Percentiles rank a stretch among this genome's conserved stretches.
phyloP scores from a whole-genome alignment of 2,329 filamentous ascomycete species.

The Stagonosporopsis cucurbitacearum region DNA sequence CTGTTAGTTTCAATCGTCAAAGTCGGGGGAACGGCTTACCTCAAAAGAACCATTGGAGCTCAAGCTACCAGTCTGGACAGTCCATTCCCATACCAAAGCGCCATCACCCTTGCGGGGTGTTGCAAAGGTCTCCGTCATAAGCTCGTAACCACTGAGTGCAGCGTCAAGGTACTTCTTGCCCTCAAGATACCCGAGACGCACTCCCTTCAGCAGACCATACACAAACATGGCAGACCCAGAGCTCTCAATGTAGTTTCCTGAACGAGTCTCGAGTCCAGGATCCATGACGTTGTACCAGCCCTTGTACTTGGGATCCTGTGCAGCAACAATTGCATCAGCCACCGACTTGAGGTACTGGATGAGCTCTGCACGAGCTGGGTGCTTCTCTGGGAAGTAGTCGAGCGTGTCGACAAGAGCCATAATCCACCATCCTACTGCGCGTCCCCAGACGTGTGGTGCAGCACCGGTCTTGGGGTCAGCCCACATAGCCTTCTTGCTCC shows the following conservation, averaged over 20 bases:
- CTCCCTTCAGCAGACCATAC: conserved; percentile 58
- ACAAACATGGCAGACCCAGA: conserved; percentile 65
- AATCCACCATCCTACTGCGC: conserved; percentile 61
- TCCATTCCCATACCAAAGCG: conserved; percentile 19
- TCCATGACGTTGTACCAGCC: conserved; percentile 66
- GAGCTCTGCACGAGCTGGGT: conserved; percentile 32
- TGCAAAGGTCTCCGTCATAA: conserved; percentile 19
- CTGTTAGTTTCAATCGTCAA: background rate
- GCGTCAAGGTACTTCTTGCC: conserved; percentile 15
- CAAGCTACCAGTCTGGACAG: conserved; percentile 20
- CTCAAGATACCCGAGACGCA: conserved; percentile 14
- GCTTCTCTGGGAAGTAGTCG: conserved; percentile 35
- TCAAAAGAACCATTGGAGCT: conserved; percentile 22
- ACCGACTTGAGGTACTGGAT: conserved; percentile 26
- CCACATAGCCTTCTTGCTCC: conserved; percentile 57
- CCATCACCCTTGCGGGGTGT: conserved; percentile 14
- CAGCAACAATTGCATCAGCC: conserved; percentile 46
- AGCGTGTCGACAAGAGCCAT: conserved; percentile 59
- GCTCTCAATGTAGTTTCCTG: conserved; percentile 66
- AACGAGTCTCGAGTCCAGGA: conserved; percentile 42
- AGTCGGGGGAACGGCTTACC: background rate
- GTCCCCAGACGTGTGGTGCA: conserved; percentile 59
- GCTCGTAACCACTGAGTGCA: conserved; percentile 18
- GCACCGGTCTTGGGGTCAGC: conserved; percentile 58
- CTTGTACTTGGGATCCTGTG: conserved; percentile 42